Conservation (phyloP, 805 yeast species). For the Candida montana region DNA sequence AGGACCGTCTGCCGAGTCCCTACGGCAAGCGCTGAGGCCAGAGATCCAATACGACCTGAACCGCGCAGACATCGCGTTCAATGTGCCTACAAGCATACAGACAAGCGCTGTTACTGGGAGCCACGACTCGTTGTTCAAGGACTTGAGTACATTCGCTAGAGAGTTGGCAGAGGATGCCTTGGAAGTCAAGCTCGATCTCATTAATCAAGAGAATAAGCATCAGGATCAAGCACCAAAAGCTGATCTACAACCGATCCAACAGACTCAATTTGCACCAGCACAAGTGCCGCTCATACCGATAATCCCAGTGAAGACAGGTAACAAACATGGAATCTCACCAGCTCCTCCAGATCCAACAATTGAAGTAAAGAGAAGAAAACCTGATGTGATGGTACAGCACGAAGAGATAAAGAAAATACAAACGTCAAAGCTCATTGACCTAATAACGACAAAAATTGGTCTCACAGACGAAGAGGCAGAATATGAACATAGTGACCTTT, state of each 20-base stretch:
- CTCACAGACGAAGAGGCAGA: constrained; percentile 26
- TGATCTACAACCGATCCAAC: no score
- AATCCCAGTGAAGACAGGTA: neutral
- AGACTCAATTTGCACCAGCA: no score
- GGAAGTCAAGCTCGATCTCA: no score
- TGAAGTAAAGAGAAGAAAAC: constrained; percentile 15
- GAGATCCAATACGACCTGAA: neutral
- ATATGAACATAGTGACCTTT: constrained; percentile 20
- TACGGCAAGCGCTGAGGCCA: neutral
- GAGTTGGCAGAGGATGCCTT: no score
- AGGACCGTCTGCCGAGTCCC: neutral
- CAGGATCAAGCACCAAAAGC: no score
- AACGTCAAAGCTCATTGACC: constrained; percentile 2
- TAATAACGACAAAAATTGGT: constrained; percentile 13
- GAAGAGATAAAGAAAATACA: constrained; percentile 15
- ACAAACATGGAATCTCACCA: neutral
- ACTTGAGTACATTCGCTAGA: no score
- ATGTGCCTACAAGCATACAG: no score
- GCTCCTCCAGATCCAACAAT: neutral
- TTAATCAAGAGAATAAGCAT: no score
- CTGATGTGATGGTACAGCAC: constrained; percentile 14
- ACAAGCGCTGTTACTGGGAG: no score
- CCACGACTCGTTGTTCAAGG: no score
- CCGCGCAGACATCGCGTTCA: neutral
- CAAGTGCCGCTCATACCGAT: no score